Percentiles rank a stretch among this genome's conserved stretches.
Conservation (phyloP, 305 asterid species). For the Ajuga reptans region DNA sequence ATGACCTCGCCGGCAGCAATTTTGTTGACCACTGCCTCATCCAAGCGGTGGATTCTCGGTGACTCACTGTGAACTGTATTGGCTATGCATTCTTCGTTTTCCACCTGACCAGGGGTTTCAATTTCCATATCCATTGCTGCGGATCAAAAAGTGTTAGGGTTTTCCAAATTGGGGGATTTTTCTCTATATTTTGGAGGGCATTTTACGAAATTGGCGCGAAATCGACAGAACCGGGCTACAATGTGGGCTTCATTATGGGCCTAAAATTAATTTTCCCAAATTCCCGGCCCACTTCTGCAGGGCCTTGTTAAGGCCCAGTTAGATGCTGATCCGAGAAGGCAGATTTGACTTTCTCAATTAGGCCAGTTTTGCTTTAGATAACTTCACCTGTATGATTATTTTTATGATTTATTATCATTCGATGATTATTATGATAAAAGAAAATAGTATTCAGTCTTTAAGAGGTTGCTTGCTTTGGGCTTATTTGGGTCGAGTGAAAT, state of each 20-base stretch:
- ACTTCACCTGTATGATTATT: too few species aligned
- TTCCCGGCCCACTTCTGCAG: too few species aligned
- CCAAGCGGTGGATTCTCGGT: slow-evolving; percentile 68
- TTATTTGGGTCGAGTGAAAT: too few species aligned
- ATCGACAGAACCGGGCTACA: not conserved
- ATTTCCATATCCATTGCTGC: slow-evolving; percentile 19
- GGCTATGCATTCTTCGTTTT: slow-evolving; percentile 26
- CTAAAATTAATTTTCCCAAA: not conserved
- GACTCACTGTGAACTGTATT: slow-evolving; percentile 37
- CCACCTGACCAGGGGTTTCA: slow-evolving; percentile 31
- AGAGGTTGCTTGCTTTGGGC: too few species aligned
- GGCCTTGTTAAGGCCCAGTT: too few species aligned
- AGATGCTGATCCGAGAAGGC: too few species aligned
- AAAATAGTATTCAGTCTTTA: too few species aligned
- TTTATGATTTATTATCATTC: too few species aligned
- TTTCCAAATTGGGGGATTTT: slow-evolving; percentile 15
- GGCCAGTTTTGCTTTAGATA: too few species aligned
- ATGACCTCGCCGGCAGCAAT: slow-evolving; percentile 96
- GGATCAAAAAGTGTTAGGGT: slow-evolving; percentile 6
- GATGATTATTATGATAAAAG: too few species aligned
- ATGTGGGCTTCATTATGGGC: slow-evolving; percentile 1
- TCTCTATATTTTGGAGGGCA: not conserved
- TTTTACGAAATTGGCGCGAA: slow-evolving; percentile 18
- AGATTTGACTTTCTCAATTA: too few species aligned
- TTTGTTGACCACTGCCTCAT: slow-evolving; percentile 81